Evolutionary conservation across 164 flowering plant species (phyloP).

Genomic region (Chimonanthus salicifolius): DNA sequence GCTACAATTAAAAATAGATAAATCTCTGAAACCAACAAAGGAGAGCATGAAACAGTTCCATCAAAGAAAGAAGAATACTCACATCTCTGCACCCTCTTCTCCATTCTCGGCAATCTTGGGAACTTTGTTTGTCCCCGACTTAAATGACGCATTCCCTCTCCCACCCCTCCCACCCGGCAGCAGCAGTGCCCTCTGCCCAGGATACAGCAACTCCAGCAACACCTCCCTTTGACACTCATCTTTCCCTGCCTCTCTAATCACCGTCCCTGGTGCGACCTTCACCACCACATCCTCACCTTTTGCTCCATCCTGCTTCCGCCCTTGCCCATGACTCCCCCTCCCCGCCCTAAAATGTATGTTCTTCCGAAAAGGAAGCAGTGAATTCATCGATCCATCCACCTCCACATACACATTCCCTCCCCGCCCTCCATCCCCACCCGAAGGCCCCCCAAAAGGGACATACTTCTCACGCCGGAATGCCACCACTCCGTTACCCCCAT

Average conservation of each 20-base stretch:
- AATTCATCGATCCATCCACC: conserved; percentile 88
- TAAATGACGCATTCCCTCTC: conserved; percentile 90
- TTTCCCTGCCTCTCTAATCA: conserved; percentile 53
- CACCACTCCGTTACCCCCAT: conserved; percentile 95
- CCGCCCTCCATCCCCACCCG: conserved; percentile 95
- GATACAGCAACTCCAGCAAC: conserved; percentile 70
- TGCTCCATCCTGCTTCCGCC: conserved; percentile 62
- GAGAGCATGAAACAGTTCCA: not conserved
- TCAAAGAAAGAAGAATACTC: conserved; percentile 23
- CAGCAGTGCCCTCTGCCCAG: conserved; percentile 77
- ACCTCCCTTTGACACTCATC: conserved; percentile 39
- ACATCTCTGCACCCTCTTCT: conserved; percentile 92
- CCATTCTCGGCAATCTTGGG: conserved; percentile 95
- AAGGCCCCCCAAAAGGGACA: conserved; percentile 90
- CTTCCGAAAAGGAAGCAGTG: conserved; percentile 77
- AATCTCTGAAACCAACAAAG: too few species aligned
- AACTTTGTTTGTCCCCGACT: conserved; percentile 76
- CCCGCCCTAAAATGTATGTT: conserved; percentile 84
- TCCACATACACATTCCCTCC: conserved; percentile 90
- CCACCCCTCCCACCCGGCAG: conserved; percentile 97
- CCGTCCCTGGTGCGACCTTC: conserved; percentile 94
- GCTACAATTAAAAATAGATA: too few species aligned
- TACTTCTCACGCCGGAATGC: conserved; percentile 93
- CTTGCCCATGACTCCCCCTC: conserved; percentile 83
- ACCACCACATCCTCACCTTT: conserved; percentile 89